Conservation (phyloP, 257 asterid species). For the Nicotiana otophora region DNA sequence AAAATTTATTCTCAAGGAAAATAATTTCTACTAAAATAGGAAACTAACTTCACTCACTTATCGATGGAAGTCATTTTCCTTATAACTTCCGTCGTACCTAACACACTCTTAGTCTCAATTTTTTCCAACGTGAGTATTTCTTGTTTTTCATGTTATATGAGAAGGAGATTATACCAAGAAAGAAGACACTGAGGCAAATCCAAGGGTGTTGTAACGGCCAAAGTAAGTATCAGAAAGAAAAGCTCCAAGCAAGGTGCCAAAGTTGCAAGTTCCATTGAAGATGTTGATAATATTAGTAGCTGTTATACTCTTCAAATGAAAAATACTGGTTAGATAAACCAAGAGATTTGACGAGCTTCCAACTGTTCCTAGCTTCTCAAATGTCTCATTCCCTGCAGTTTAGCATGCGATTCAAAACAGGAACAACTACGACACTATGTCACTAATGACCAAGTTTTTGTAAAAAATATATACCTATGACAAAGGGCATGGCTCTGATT, state of each 20-base stretch:
- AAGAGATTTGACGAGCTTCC: constrained; percentile 27
- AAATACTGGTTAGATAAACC: constrained; percentile 27
- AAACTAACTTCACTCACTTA: background rate
- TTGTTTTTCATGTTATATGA: background rate
- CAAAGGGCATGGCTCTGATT: constrained; percentile 28
- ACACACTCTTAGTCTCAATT: background rate
- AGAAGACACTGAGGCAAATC: constrained; percentile 22
- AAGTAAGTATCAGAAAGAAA: constrained; percentile 28
- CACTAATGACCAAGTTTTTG: background rate
- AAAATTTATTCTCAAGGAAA: background rate
- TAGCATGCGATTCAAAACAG: background rate
- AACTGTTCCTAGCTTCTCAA: constrained; percentile 34
- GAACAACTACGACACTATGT: background rate
- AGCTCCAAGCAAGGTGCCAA: constrained; percentile 31
- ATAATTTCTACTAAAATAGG: no score
- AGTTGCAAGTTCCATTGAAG: constrained; percentile 31
- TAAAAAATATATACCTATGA: constrained; percentile 11
- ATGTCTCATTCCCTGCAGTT: constrained; percentile 27
- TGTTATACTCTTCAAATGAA: constrained; percentile 23
- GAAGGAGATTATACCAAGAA: constrained; percentile 19
- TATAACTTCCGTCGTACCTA: background rate
- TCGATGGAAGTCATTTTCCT: background rate
- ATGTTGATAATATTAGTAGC: constrained; percentile 31
- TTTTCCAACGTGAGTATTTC: background rate
- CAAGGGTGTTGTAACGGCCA: constrained; percentile 29